A percentile compares a stretch with the other conserved stretches of the same genome.
Conservation (phyloP, 2,329 filamentous ascomycete species). For the Fusarium sp. region DNA sequence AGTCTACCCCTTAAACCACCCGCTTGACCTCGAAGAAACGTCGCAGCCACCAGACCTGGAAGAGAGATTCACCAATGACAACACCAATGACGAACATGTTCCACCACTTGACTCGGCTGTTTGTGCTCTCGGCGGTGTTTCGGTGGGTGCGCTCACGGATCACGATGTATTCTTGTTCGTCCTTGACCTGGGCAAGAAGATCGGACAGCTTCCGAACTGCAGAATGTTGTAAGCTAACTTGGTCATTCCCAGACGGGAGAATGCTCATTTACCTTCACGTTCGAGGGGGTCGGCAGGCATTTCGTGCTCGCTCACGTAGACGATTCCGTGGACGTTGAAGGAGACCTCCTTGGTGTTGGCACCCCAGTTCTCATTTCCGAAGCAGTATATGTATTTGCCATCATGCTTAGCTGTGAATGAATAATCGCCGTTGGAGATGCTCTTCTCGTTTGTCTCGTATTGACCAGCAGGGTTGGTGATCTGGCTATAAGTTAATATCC, state of each 20-base stretch:
- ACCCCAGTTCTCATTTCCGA: slow-evolving; percentile 98
- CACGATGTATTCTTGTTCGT: slow-evolving; percentile 97
- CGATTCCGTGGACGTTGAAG: slow-evolving; percentile 98
- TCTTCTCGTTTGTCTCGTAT: slow-evolving; percentile 82
- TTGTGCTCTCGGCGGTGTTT: slow-evolving; percentile 99
- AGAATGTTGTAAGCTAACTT: neutral
- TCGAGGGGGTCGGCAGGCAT: slow-evolving; percentile 88
- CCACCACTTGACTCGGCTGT: slow-evolving; percentile 99
- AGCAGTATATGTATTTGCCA: slow-evolving; percentile 95
- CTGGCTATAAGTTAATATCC: slow-evolving; percentile 50
- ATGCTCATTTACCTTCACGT: slow-evolving; percentile 74
- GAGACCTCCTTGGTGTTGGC: slow-evolving; percentile 97
- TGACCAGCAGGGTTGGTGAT: slow-evolving; percentile 81
- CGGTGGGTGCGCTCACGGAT: slow-evolving; percentile 94
- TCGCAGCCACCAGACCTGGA: slow-evolving; percentile 99
- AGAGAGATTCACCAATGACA: slow-evolving; percentile 89
- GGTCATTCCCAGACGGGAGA: neutral
- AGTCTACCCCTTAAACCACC: slow-evolving; percentile 60
- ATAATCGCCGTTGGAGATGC: slow-evolving; percentile 90
- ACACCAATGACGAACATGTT: slow-evolving; percentile 95
- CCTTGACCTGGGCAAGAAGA: slow-evolving; percentile 89
- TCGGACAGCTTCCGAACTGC: slow-evolving; percentile 85
- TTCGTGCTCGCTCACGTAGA: slow-evolving; percentile 93
- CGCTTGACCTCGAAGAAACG: slow-evolving; percentile 93
- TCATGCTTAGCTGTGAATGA: slow-evolving; percentile 87